Base-by-base conservation (phyloP, 257 asterid species). In the Ajuga chamaepitys region DNA sequence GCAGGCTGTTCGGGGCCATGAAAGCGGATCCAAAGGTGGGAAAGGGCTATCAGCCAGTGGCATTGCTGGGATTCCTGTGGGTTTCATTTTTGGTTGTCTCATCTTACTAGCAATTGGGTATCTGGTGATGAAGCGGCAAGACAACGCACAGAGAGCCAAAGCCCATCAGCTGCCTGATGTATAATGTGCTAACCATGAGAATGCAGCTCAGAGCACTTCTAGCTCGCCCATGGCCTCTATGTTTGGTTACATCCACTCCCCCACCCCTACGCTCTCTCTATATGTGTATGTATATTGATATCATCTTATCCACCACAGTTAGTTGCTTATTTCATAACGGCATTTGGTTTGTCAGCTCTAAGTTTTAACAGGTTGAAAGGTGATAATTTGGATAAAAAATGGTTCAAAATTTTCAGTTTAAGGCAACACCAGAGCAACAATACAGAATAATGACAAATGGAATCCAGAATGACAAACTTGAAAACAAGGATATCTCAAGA, bases 51-150 rank as follows among this genome's bases (percentile, higher is more conserved):
- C 71, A 20, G 68, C 62, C 16, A 64, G 75, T 8, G 61, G 63
- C 51, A 51, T 62, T 25, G 50, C 58, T 20, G 70, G 50, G 40
- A 74, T 78, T 28, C 72, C 75, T 11, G 12, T 71, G 26, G 73
- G 61, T 5, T 62, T 74, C 41, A 54, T 71, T 7, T 63, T 68
- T n/a, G 72, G 56, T 10, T 55, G 70, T 18, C 48, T 73, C 17
- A 7, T 66, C 18, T 57, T 45, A 0, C 58, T 35, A 21, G 79
- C 71, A 59, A 44, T 50, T 53, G 66, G 38, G 60, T 63, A 68
- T 22, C 66, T 52, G 13, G 75, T 41, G 28, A 63, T 64, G 52
- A 58, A 59, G 64, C 65, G 73, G 26, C 66, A 68, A 7, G 59
- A 50, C 21, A 77, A 77, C 14, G 35, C 70, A 48, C 61, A 51